Evolutionary conservation across 805 yeast genomes (phyloP), one percentile per base, ranked within the genome.

Genomic region (Torulaspora delbrueckii): DNA sequence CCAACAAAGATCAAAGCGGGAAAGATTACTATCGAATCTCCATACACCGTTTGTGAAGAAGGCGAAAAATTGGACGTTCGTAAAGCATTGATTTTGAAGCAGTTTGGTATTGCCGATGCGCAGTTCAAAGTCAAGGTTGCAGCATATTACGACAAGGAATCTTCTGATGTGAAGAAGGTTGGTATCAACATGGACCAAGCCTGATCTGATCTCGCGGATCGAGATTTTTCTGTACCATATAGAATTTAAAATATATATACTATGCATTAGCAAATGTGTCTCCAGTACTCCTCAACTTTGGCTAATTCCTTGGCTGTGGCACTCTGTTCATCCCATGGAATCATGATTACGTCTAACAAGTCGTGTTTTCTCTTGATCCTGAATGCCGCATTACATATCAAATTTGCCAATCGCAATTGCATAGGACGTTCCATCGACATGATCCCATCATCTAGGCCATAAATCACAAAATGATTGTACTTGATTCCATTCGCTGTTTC

Each of bases 71-170:
- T 95, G 51, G 95, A 88, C 67, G 93, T 90, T 40, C 84, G 85
- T 60, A 95, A 93, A 71, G 95, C 97, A 19, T 77, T 93, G 55
- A 80, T 93, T 45, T 75, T 93, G 66, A 93, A 93, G 70, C 93
- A 87, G 57, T 95, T 93, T 67, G 99, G 99, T 60, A 79, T 95
- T 47, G 97, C 97, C 9, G 88, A 89, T 45, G 77, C 96, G 37
- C 89, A 86, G 63, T 93, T 91, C 70, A 87, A 82, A 67, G 95
- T 93, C 42, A 76, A 79, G 57, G 70, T 85, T 52, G 69, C 81
- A 56, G 96, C 93, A 14, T 86, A 76, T 66, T 91, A 85, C 63
- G 82, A 84, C 63, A 81, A 77, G 47, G 88, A 86, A 53, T 44
- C 66, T 13, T 53, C 68, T 28, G 53, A 59, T 34, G 58, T 69